Base-by-base conservation (phyloP, 805 yeast genomes). In the Metschnikowia anglica region DNA sequence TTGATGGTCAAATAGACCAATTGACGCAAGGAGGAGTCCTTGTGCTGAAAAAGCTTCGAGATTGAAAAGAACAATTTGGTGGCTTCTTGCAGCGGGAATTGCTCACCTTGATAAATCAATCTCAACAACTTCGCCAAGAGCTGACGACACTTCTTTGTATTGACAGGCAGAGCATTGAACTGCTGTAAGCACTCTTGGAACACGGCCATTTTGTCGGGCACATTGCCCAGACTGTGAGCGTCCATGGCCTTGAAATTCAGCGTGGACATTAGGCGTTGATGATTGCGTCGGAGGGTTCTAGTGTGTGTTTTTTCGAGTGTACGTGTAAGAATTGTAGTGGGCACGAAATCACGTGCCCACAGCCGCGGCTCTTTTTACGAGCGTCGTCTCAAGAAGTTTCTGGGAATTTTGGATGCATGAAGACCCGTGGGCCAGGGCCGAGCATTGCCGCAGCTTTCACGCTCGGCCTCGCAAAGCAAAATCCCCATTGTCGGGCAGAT, bases 181-280 rank as follows among this genome's bases (percentile, higher is more conserved):
- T 87, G 90, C 53, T 86, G 86, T 59, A 88, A 72, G 73, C 97
- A 90, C 63, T 90, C 96, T 68, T 93, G 99, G 65, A 85, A 91
- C 49, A 93, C 90, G 9, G 97, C 84, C 98, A 93, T 93, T 68
- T 90, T 90, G 68, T 93, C 98, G 43, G 96, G 95, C 54, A 78
- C 65, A 25, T 84, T 72, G 16, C 56, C 47, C 53, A 77, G 87
- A 43, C 78, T 61, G 43, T 60, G 61, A 61, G 85, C 88, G 60
- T 89, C 97, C 66, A 77, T 80, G 70, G 87, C 86, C 72, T 88
- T 89, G 68, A 87, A 88, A 34, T 85, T 73, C 53, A 74, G 81
- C 28, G 95, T 81, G 34, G 97, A 88, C 97, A 88, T 88, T 43
- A 31, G 41, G 23, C 37, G 46, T 30, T 38, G 45, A 23, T 41